Conservation (phyloP, 1,284 basidiomycete genomes). For the Athelia psychrophila region DNA sequence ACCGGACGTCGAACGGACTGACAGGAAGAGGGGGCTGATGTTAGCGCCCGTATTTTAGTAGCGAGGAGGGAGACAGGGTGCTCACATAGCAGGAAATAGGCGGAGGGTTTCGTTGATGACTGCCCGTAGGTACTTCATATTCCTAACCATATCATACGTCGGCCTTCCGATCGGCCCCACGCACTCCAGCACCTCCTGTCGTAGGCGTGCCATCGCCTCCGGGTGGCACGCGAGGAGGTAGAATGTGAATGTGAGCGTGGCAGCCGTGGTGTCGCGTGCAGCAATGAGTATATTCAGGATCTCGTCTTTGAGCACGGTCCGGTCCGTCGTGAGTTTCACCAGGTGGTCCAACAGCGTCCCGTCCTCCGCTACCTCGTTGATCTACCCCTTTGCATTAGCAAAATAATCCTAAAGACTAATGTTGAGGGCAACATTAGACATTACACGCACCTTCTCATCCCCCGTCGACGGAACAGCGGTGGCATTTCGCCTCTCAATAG, state of each 20-base stretch:
- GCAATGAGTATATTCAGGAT: conserved; percentile 24
- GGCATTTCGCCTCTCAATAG: conserved; percentile 35
- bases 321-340: too few species aligned
- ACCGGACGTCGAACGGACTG: background rate
- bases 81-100: conserved; percentile 11
- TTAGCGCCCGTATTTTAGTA: background rate
- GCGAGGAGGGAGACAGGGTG: background rate
- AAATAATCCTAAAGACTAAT: too few species aligned
- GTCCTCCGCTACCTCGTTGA: conserved; percentile 27
- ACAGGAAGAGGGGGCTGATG: background rate
- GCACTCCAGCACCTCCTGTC: conserved; percentile 26
- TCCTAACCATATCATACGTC: conserved; percentile 17
- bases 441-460: conserved; percentile 9
- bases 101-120: conserved; percentile 15
- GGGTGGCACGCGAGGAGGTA: conserved; percentile 31
- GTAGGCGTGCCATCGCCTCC: conserved; percentile 21
- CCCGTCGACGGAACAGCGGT: background rate
- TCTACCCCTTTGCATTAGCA: background rate
- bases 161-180: conserved; percentile 19
- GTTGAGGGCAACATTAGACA: too few species aligned
- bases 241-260: conserved; percentile 22
- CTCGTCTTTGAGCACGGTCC: conserved; percentile 15
- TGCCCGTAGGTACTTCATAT: conserved; percentile 14
- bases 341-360: conserved; percentile 51
- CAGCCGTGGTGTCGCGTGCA: conserved; percentile 23